Percentiles rank a stretch among this genome's conserved stretches.
phyloP scores from a whole-genome alignment of 2,329 filamentous ascomycete species.

The Fusarium sp. region DNA sequence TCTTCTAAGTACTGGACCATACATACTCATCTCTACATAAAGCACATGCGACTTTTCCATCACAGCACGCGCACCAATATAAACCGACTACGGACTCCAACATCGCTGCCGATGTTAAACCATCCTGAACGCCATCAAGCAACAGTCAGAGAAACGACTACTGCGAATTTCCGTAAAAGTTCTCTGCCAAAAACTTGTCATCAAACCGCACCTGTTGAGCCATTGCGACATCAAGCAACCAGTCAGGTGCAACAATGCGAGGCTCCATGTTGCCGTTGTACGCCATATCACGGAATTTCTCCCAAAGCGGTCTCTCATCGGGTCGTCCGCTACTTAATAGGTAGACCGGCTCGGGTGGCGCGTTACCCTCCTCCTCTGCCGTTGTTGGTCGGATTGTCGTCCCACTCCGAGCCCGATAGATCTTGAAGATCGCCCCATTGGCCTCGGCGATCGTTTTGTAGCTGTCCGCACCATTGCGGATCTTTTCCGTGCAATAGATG shows the following conservation, averaged over 20 bases:
- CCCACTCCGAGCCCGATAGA: conserved; percentile 79
- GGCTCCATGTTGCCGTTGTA: conserved; percentile 80
- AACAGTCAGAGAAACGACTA: conserved; percentile 5
- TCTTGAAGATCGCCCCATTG: conserved; percentile 84
- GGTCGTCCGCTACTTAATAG: conserved; percentile 75
- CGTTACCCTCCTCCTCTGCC: conserved; percentile 69
- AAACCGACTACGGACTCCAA: conserved; percentile 13
- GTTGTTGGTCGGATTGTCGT: conserved; percentile 72
- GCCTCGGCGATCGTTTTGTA: conserved; percentile 87
- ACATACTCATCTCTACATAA: conserved; percentile 30
- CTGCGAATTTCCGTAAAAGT: conserved; percentile 50
- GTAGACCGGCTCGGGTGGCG: conserved; percentile 78
- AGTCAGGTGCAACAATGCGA: conserved; percentile 84
- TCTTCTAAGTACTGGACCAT: conserved; percentile 72
- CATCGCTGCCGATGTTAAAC: conserved; percentile 9
- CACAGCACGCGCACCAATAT: not conserved
- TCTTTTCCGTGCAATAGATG: conserved; percentile 84
- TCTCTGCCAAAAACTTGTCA: conserved; percentile 66
- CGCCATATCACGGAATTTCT: conserved; percentile 82
- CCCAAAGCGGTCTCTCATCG: conserved; percentile 80
- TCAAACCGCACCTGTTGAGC: conserved; percentile 79
- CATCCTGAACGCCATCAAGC: conserved; percentile 35
- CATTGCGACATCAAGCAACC: conserved; percentile 91
- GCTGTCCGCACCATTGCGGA: conserved; percentile 83
- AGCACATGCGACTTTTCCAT: conserved; percentile 14